phyloP scores from a whole-genome alignment of 768 basidiomycete genomes.

The Auricularia auricula-judae region DNA sequence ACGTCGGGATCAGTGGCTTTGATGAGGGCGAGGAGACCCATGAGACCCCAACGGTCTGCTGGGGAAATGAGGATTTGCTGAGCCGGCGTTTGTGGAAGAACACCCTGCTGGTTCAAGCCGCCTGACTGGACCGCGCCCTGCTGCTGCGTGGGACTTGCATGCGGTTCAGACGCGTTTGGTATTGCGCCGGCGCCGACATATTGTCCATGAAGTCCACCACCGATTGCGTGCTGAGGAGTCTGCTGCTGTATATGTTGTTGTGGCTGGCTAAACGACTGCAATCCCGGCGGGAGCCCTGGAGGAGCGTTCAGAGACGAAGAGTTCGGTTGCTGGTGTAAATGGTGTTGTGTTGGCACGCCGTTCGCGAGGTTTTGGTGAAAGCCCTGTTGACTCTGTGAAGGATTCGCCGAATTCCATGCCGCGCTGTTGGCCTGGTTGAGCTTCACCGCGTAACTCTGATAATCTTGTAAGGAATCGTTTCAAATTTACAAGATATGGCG shows the following conservation, averaged over 20 bases:
- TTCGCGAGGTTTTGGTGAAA: constrained; percentile 27
- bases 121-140: constrained; percentile 3
- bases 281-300: constrained; percentile 29
- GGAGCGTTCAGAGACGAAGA: constrained; percentile 44
- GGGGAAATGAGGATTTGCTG: constrained; percentile 88
- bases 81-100: constrained; percentile 70
- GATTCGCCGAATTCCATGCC: constrained; percentile 53
- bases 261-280: neutral
- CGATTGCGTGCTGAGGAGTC: constrained; percentile 1
- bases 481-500: neutral
- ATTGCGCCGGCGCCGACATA: neutral
- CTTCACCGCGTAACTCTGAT: constrained; percentile 51
- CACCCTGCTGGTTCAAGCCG: constrained; percentile 20
- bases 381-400: constrained; percentile 15
- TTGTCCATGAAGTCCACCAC: neutral
- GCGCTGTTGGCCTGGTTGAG: constrained; percentile 50
- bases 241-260: constrained; percentile 13
- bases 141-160: neutral
- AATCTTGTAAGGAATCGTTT: constrained; percentile 2
- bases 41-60: constrained; percentile 89
- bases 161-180: neutral
- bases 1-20: constrained; percentile 79
- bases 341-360: constrained; percentile 29
- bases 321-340: constrained; percentile 20
- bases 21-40: constrained; percentile 78